Conservation (phyloP, 306 rosid species). For the Castanea crenata region DNA sequence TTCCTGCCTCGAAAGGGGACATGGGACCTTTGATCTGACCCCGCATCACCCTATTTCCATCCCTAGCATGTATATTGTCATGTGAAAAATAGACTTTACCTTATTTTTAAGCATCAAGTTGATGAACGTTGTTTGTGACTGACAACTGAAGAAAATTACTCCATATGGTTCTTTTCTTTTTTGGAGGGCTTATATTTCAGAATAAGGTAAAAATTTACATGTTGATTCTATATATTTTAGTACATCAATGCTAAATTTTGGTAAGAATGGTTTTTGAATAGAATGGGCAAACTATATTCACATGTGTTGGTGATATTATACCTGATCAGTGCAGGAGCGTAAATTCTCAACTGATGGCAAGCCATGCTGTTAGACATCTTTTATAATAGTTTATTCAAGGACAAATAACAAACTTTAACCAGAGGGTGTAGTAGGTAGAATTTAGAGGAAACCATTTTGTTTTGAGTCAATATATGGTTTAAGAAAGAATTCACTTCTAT, state of each 20-base stretch:
- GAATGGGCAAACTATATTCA: neutral
- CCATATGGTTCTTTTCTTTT: neutral
- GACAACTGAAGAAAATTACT: neutral
- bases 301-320: neutral
- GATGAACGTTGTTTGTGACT: neutral
- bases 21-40: too few species aligned
- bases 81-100: neutral
- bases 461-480: neutral
- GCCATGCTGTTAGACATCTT: neutral
- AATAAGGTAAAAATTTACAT: neutral
- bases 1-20: too few species aligned
- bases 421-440: neutral
- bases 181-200: neutral
- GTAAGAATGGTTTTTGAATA: neutral
- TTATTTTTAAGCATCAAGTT: neutral
- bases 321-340: neutral
- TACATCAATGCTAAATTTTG: neutral
- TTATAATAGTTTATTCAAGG: neutral
- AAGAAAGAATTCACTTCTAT: neutral
- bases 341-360: neutral
- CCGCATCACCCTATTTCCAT: too few species aligned
- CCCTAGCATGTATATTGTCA: neutral
- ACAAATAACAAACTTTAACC: too few species aligned
- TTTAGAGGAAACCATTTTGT: neutral
- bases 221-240: neutral